A percentile compares a stretch with the other conserved stretches of the same genome.
phyloP scores from a whole-genome alignment of 257 asterid genomes.

The Penstemon newberryi region DNA sequence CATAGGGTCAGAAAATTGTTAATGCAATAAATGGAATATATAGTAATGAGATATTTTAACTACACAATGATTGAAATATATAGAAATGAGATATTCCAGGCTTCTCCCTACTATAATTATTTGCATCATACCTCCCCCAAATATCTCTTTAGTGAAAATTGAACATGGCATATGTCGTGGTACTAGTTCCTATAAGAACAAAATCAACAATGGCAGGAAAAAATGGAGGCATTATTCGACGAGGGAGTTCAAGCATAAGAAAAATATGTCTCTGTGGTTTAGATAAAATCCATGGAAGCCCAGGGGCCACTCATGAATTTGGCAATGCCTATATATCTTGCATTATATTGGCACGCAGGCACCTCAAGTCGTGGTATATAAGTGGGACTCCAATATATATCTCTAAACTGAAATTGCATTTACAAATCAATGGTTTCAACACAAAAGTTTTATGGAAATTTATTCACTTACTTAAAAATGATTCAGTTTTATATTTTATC shows the following conservation, averaged over 20 bases:
- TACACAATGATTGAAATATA: too few species aligned
- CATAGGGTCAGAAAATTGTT: constrained; percentile 28
- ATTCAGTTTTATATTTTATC: constrained; percentile 2
- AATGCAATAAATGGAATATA: constrained; percentile 15
- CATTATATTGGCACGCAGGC: not conserved
- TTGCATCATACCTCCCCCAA: not conserved
- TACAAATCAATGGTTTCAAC: not conserved
- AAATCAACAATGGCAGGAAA: not conserved
- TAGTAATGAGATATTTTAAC: not conserved
- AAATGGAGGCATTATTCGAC: constrained; percentile 16
- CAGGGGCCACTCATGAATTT: constrained; percentile 11
- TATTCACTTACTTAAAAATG: not conserved
- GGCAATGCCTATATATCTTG: constrained; percentile 17
- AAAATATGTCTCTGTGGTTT: not conserved
- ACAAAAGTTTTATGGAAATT: not conserved
- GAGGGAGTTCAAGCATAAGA: constrained; percentile 7
- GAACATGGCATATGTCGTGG: constrained; percentile 11
- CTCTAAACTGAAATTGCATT: constrained; percentile 20
- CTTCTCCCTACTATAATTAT: too few species aligned
- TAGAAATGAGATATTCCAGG: too few species aligned
- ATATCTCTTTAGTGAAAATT: constrained; percentile 18
- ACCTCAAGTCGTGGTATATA: not conserved
- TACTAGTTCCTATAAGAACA: constrained; percentile 13
- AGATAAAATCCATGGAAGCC: constrained; percentile 1
- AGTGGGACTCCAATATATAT: not conserved